Percentiles rank a stretch among this genome's conserved stretches.
Evolutionary conservation across 176 grass and related monocot species (phyloP).

Genomic region (Thalia dealbata): DNA sequence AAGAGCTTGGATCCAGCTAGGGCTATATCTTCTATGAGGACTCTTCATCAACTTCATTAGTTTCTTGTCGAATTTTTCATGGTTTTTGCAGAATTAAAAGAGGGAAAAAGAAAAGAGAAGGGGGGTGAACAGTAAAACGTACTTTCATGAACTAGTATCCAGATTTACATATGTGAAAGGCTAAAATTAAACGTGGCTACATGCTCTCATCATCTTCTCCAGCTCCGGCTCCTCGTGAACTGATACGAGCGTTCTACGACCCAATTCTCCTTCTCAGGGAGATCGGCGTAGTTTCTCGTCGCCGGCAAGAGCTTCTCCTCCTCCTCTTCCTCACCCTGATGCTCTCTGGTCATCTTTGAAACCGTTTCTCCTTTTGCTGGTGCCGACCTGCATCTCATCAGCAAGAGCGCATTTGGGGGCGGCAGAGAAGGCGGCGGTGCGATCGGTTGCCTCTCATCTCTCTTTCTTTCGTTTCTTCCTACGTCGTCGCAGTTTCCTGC

Average conservation of each 20-base stretch:
- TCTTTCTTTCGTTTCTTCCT: not conserved
- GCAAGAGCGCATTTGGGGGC: conserved; percentile 68
- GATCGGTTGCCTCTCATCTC: no score
- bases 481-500: conserved; percentile 19
- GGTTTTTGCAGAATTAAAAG: no score
- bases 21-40: conserved; percentile 48
- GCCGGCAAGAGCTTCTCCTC: conserved; percentile 44
- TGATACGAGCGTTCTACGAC: conserved; percentile 45
- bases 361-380: conserved; percentile 36
- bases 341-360: conserved; percentile 26
- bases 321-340: conserved; percentile 3
- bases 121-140: no score
- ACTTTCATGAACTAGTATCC: no score
- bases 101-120: no score
- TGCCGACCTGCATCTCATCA: conserved; percentile 83
- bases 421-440: conserved; percentile 18
- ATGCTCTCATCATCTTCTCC: conserved; percentile 39
- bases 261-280: conserved; percentile 83
- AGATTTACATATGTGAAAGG: no score
- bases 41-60: conserved; percentile 26
- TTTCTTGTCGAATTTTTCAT: no score
- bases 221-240: conserved; percentile 53
- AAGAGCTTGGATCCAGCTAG: conserved; percentile 60
- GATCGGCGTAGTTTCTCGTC: conserved; percentile 62
- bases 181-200: no score